Percentiles rank a stretch among this genome's conserved stretches.
Conservation (phyloP, 2,329 filamentous ascomycete species). For the Aspergillus pseudotamarii region DNA sequence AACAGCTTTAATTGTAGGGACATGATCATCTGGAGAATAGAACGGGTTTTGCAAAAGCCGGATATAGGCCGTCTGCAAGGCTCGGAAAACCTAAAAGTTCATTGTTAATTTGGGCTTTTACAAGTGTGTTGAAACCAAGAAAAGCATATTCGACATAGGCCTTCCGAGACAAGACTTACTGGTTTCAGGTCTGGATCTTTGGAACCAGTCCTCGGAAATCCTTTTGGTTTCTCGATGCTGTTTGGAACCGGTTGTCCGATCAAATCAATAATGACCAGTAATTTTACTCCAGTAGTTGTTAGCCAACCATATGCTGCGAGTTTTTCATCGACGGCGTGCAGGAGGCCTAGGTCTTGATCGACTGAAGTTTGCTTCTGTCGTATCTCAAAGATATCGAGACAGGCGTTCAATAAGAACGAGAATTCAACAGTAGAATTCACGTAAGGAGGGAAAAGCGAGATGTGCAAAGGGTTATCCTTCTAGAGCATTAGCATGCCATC, state of each 20-base stretch:
- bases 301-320: conserved; percentile 94
- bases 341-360: conserved; percentile 84
- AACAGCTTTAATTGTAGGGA: conserved; percentile 56
- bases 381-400: conserved; percentile 90
- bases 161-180: conserved; percentile 50
- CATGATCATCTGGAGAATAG: conserved; percentile 84
- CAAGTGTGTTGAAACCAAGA: background rate
- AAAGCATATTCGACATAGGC: background rate
- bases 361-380: conserved; percentile 72
- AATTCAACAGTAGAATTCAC: conserved; percentile 72
- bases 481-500: conserved; percentile 9
- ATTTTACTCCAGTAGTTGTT: conserved; percentile 91
- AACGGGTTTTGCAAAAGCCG: conserved; percentile 90
- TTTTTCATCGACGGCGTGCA: conserved; percentile 92
- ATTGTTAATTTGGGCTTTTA: background rate
- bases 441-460: conserved; percentile 82
- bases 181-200: conserved; percentile 86
- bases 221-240: conserved; percentile 34
- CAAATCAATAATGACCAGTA: conserved; percentile 90
- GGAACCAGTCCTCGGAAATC: conserved; percentile 62
- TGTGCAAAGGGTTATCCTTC: conserved; percentile 95
- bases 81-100: conserved; percentile 70
- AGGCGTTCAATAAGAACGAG: conserved; percentile 85
- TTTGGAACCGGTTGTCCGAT: conserved; percentile 63
- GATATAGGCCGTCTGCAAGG: conserved; percentile 91